Base-by-base conservation (phyloP, 1,284 basidiomycete genomes). In the Ustilago bromivora region DNA sequence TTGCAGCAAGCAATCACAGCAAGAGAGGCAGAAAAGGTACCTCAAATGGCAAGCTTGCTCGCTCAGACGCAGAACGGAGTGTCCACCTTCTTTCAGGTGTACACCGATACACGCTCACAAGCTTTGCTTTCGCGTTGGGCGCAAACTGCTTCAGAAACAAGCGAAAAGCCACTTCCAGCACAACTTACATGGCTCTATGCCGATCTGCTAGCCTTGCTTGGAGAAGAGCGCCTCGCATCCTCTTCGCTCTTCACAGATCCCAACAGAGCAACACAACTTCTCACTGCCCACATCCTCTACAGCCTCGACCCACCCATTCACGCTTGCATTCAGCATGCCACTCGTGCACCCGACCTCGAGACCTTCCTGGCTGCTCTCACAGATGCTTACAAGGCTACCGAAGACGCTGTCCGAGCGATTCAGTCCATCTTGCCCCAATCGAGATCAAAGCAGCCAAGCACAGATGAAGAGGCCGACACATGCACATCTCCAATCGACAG, bases 191-290 rank as follows among this genome's bases (percentile, higher is more conserved):
- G 54, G 7, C 59, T 79, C 10, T 69, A 67, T 53, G 70, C 49
- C n/a, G 67, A 69, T 34, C 40, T 78, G 10, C 53, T 75, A 5
- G 77, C 62, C 4, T 36, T 81, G 47, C 63, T 81, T n/a, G 72
- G 71, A 19, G 76, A 80, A 36, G 80, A 81, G 28, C 66, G 75
- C n/a, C 56, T 76, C 17, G 68, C 63, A 17, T 63, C 70, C 3
- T 51, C 64, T 4, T 51, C 40, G 10, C 63, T 81, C 41, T 80
- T 81, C 31, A 47, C 63, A 1, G 61, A 80, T 59, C 58, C 66
- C 1, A 65, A 68, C 55, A 19, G 19, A 40, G 69, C 65, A 28
- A 59, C 67, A 9, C 65, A 68, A 43, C 63, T 69, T 7, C 70
- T 82, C 34, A 57, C 63, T 15, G 57, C 66, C 3, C 43, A 66